Evolutionary conservation across 2,329 filamentous ascomycete species (phyloP).

Genomic region (Ophiocordyceps australis): DNA sequence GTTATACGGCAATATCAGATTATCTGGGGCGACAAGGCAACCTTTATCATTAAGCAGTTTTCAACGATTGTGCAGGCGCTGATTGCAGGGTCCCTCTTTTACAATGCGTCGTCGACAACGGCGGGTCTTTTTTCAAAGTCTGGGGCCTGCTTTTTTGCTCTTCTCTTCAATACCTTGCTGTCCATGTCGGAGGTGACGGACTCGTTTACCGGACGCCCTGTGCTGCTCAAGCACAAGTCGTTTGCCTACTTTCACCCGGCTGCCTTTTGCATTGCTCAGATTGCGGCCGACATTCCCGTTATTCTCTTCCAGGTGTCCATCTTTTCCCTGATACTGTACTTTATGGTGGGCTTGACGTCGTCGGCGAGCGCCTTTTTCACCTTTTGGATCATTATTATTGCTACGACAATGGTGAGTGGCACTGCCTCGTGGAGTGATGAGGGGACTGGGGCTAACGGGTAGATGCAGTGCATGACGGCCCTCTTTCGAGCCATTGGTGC

Average conservation of each 20-base stretch:
- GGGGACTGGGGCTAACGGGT: slow-evolving; percentile 1
- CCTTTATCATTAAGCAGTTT: slow-evolving; percentile 43
- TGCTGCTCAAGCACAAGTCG: slow-evolving; percentile 37
- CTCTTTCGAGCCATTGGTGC: slow-evolving; percentile 38
- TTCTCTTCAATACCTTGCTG: slow-evolving; percentile 43
- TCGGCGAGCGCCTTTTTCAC: slow-evolving; percentile 40
- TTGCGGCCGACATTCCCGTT: slow-evolving; percentile 34
- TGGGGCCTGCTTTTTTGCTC: slow-evolving; percentile 44
- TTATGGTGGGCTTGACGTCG: slow-evolving; percentile 38
- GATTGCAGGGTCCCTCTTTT: slow-evolving; percentile 49
- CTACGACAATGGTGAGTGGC: slow-evolving; percentile 27
- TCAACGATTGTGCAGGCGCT: slow-evolving; percentile 40
- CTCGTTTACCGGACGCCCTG: slow-evolving; percentile 39
- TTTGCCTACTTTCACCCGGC: slow-evolving; percentile 41
- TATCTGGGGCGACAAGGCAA: slow-evolving; percentile 44
- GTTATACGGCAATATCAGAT: slow-evolving; percentile 46
- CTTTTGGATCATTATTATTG: slow-evolving; percentile 34
- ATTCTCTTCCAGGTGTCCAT: slow-evolving; percentile 36
- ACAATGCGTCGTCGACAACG: slow-evolving; percentile 38
- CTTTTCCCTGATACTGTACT: slow-evolving; percentile 43
- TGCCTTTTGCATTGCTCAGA: slow-evolving; percentile 38
- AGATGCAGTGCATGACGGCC: slow-evolving; percentile 31
- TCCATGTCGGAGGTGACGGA: slow-evolving; percentile 49
- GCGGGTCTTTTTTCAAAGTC: slow-evolving; percentile 44
- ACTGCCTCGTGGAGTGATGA: not conserved